Evolutionary conservation across 1,284 basidiomycete genomes (phyloP).

Genomic region (Ceratobasidium papillatum): DNA sequence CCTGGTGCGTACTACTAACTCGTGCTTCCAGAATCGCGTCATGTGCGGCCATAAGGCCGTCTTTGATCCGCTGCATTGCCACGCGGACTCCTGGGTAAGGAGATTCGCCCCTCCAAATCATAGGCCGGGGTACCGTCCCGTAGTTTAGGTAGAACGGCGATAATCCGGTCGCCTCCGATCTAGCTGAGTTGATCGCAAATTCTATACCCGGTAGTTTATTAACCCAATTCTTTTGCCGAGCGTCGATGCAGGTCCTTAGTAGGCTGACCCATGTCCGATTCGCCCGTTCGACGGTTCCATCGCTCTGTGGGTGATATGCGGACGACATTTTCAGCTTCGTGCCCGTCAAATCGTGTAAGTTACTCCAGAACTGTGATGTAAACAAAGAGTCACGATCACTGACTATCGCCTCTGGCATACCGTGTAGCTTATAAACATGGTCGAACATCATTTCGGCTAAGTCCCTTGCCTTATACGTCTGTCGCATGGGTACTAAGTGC

Average conservation of each 20-base stretch:
- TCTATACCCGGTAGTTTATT: constrained; percentile 53
- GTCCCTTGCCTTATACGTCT: constrained; percentile 52
- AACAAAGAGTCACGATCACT: constrained; percentile 57
- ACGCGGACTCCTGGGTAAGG: constrained; percentile 48
- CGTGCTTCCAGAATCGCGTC: constrained; percentile 51
- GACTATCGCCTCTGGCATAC: constrained; percentile 55
- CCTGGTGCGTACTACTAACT: constrained; percentile 50
- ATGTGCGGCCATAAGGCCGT: constrained; percentile 50
- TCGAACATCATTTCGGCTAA: constrained; percentile 57
- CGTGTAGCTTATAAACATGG: constrained; percentile 55
- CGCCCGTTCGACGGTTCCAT: constrained; percentile 55
- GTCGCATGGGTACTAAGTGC: constrained; percentile 51
- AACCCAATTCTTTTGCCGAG: constrained; percentile 56
- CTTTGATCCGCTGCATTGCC: constrained; percentile 49
- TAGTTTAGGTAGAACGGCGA: constrained; percentile 53
- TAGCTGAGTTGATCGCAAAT: constrained; percentile 52
- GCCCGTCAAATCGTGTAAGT: constrained; percentile 52
- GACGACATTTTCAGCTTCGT: constrained; percentile 56
- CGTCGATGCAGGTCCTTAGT: constrained; percentile 51
- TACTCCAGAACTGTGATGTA: constrained; percentile 57
- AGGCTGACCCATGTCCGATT: constrained; percentile 56
- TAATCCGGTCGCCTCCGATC: constrained; percentile 50
- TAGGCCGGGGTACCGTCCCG: constrained; percentile 47
- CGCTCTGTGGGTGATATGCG: constrained; percentile 58
- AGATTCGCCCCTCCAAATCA: constrained; percentile 49